Evolutionary conservation across 352 stramenopile genomes (phyloP).

Genomic region (Thalassiosira exigua): DNA sequence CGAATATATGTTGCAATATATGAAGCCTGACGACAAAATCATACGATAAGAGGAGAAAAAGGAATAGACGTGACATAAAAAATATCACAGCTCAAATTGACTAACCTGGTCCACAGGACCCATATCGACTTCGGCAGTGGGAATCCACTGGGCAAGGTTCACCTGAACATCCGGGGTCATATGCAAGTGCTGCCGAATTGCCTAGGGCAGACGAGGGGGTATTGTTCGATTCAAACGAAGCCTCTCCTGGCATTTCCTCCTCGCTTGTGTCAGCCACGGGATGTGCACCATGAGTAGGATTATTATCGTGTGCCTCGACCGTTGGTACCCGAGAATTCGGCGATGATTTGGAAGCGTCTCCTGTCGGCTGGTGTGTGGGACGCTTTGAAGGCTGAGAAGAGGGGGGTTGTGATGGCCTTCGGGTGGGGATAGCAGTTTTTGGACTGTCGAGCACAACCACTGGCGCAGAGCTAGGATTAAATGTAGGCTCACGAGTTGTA

Average conservation of each 20-base stretch:
- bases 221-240: not conserved
- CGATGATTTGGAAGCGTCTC: no score
- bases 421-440: no score
- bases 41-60: not conserved
- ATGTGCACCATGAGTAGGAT: no score
- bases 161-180: conserved; percentile 46
- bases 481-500: no score
- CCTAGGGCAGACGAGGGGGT: not conserved
- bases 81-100: conserved; percentile 53
- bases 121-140: conserved; percentile 60
- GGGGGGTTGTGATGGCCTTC: no score
- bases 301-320: no score
- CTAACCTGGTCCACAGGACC: conserved; percentile 57
- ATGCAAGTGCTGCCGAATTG: conserved; percentile 5
- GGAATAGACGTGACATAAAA: not conserved
- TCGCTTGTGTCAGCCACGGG: no score
- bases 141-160: conserved; percentile 54
- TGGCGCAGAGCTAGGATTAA: no score
- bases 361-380: no score
- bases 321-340: no score
- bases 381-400: no score
- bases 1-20: conserved; percentile 39
- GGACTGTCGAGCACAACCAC: no score
- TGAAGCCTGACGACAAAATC: not conserved
- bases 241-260: not conserved